Conservation (phyloP, 805 yeast genomes). For the Candida pseudoglaebosa region DNA sequence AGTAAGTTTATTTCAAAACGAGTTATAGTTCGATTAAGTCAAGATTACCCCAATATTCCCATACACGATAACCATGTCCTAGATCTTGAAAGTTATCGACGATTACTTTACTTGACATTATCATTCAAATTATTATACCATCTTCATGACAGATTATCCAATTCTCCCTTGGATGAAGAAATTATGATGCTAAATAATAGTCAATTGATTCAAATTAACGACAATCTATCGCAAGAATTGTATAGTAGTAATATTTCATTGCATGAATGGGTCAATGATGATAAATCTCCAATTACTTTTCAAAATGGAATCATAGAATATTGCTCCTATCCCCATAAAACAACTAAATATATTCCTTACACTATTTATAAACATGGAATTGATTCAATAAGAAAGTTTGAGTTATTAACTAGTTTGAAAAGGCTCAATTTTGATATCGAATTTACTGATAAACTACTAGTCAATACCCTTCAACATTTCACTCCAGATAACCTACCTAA, state of each 20-base stretch:
- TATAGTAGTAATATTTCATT: not conserved
- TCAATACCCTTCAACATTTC: slow-evolving; percentile 9
- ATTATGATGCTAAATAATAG: not conserved
- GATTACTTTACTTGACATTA: not conserved
- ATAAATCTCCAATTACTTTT: not conserved
- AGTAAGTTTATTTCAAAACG: not conserved
- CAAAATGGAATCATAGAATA: no score
- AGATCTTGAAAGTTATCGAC: not conserved
- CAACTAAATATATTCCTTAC: not conserved
- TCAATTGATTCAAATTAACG: not conserved
- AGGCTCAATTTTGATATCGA: slow-evolving; percentile 12
- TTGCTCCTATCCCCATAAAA: not conserved
- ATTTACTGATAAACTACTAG: slow-evolving; percentile 10
- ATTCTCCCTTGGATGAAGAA: not conserved
- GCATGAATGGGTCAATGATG: not conserved
- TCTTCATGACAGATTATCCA: not conserved
- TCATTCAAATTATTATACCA: not conserved
- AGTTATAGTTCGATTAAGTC: not conserved
- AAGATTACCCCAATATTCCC: not conserved
- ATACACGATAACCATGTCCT: not conserved
- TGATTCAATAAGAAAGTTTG: slow-evolving; percentile 8
- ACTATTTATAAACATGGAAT: slow-evolving; percentile 13
- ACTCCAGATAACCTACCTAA: not conserved
- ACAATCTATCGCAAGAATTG: not conserved
- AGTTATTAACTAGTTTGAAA: slow-evolving; percentile 7